Evolutionary conservation across 257 asterid genomes (phyloP).

Genomic region (Paraleonurus japonicus): DNA sequence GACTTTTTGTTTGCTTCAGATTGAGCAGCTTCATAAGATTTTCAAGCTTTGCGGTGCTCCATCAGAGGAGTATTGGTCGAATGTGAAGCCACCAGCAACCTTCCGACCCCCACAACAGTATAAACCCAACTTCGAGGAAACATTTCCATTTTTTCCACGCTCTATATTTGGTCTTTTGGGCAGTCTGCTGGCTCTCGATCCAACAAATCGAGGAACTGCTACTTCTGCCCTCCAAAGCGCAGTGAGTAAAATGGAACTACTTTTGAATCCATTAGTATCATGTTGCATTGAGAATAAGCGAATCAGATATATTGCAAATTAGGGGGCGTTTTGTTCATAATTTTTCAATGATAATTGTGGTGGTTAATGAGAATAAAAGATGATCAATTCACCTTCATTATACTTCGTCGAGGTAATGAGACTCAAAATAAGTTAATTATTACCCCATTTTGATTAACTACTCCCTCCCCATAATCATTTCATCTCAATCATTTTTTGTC

Average conservation of each 20-base stretch:
- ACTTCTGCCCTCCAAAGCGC: constrained; percentile 50
- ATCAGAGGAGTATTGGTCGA: constrained; percentile 74
- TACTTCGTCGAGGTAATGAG: too few relatives aligned
- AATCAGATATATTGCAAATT: background rate
- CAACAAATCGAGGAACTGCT: constrained; percentile 59
- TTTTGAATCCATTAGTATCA: background rate
- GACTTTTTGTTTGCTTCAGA: constrained; percentile 30
- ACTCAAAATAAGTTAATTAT: too few relatives aligned
- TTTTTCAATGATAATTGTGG: too few relatives aligned
- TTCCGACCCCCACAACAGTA: constrained; percentile 66
- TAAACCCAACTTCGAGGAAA: constrained; percentile 50
- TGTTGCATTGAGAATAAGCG: background rate
- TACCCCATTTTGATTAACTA: too few relatives aligned
- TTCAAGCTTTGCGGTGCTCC: constrained; percentile 88
- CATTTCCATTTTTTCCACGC: constrained; percentile 52
- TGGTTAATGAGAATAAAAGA: too few relatives aligned
- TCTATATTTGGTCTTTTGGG: constrained; percentile 48
- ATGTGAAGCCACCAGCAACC: constrained; percentile 65
- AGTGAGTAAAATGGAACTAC: constrained; percentile 38
- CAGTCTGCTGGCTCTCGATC: constrained; percentile 62
- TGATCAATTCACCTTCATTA: too few relatives aligned
- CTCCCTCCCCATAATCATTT: too few relatives aligned
- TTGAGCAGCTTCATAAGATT: constrained; percentile 81
- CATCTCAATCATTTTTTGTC: too few relatives aligned
- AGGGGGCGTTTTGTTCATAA: too few relatives aligned